Conservation (phyloP, 208 protist species). For the Trypanosomatidae sp. region DNA sequence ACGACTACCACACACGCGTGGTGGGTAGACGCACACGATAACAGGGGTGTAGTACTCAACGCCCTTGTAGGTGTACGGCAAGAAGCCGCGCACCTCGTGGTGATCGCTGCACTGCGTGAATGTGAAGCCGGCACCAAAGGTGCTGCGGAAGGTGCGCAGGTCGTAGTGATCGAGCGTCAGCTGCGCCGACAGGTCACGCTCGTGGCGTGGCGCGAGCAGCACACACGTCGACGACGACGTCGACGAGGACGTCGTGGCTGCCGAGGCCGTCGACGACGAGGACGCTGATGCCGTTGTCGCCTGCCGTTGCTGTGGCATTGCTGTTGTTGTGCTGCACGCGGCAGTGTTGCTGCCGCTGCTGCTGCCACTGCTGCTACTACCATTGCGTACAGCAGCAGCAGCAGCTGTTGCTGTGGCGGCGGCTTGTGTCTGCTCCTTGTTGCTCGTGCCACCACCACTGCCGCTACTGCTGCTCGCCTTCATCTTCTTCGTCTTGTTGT, state of each 20-base stretch:
- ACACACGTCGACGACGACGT: constrained; percentile 1
- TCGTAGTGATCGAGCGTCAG: constrained; percentile 14
- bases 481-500: too few relatives aligned
- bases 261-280: neutral
- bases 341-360: neutral
- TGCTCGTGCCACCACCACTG: too few relatives aligned
- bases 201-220: constrained; percentile 8
- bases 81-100: constrained; percentile 37
- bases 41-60: constrained; percentile 62
- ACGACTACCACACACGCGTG: too few relatives aligned
- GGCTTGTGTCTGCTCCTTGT: too few relatives aligned
- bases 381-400: too few relatives aligned
- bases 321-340: neutral
- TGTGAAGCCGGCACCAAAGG: constrained; percentile 43
- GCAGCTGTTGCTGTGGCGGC: too few relatives aligned
- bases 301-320: neutral
- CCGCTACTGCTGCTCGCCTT: too few relatives aligned
- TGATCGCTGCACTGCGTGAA: constrained; percentile 26
- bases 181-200: constrained; percentile 13
- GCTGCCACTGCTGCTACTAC: too few relatives aligned
- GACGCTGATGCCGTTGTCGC: neutral
- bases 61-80: constrained; percentile 54
- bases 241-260: neutral
- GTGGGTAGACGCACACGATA: constrained; percentile 39
- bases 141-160: constrained; percentile 30